phyloP scores from a whole-genome alignment of 331 rosid species.

The Malus hybrid region DNA sequence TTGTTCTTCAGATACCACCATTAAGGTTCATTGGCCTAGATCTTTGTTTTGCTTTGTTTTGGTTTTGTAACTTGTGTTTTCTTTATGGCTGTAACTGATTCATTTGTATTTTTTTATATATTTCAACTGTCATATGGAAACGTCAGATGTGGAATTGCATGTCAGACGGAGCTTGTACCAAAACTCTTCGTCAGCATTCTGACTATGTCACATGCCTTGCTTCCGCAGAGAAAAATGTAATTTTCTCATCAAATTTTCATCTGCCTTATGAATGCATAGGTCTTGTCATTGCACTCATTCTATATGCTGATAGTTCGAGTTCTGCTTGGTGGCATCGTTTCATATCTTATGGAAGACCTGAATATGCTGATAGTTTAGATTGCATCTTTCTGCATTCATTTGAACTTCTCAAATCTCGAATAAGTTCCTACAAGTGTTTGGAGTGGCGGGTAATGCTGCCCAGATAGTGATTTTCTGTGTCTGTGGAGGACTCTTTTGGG shows the following conservation, averaged over 20 bases:
- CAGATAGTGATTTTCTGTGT: background rate
- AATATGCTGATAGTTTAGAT: background rate
- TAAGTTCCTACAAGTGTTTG: background rate
- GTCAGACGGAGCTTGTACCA: conserved; percentile 65
- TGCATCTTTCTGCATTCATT: background rate
- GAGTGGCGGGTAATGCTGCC: background rate
- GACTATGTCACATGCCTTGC: conserved; percentile 98
- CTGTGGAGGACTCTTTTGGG: background rate
- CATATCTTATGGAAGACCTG: background rate
- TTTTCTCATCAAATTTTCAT: conserved; percentile 33
- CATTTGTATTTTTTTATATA: background rate
- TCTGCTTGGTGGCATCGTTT: conserved; percentile 14
- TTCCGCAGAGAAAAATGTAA: conserved; percentile 88
- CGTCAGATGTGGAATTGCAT: conserved; percentile 77
- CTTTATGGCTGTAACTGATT: conserved; percentile 7
- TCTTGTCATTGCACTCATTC: conserved; percentile 14
- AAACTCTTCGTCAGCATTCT: conserved; percentile 85
- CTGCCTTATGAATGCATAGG: conserved; percentile 19
- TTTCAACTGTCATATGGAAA: conserved; percentile 8
- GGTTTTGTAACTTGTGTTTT: background rate
- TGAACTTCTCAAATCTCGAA: background rate
- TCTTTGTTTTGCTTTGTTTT: background rate
- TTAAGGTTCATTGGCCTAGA: conserved; percentile 58
- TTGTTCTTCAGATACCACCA: conserved; percentile 92
- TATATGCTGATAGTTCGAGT: conserved; percentile 11